Percentiles rank a stretch among this genome's conserved stretches.
These are phyloP conservation scores for Epichloe elymi DNA, from an alignment of 2,329 filamentous ascomycete species.

Conservation along the genomic window DNA sequence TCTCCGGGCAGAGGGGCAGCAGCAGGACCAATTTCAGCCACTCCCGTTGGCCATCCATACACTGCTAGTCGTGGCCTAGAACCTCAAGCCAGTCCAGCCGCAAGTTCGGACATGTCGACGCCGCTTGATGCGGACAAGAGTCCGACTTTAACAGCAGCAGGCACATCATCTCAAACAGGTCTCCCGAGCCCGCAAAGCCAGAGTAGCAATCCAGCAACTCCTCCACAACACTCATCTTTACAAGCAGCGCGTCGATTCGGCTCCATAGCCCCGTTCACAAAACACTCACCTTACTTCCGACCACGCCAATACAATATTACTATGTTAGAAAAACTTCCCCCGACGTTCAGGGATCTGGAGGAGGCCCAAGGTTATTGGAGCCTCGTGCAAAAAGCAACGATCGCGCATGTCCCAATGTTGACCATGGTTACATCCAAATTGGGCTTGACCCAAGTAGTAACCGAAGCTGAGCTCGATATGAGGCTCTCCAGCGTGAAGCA, in stretches of 20 bases:
- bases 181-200: slow-evolving; percentile 23
- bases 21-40: background rate
- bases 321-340: slow-evolving; percentile 20
- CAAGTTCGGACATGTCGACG: background rate
- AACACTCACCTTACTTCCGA: slow-evolving; percentile 24
- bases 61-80: background rate
- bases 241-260: slow-evolving; percentile 13
- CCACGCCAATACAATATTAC: slow-evolving; percentile 18
- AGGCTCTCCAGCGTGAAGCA: slow-evolving; percentile 19
- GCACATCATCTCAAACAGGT: slow-evolving; percentile 7
- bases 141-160: slow-evolving; percentile 3
- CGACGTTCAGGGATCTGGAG: slow-evolving; percentile 17
- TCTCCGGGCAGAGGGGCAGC: background rate
- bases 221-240: slow-evolving; percentile 9
- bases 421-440: slow-evolving; percentile 19
- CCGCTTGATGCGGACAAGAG: slow-evolving; percentile 8
- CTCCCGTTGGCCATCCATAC: background rate
- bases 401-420: slow-evolving; percentile 23
- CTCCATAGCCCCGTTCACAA: slow-evolving; percentile 23
- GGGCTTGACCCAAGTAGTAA: slow-evolving; percentile 14
- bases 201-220: slow-evolving; percentile 14
- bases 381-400: slow-evolving; percentile 23
- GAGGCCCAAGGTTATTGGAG: slow-evolving; percentile 26
- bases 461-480: slow-evolving; percentile 15
- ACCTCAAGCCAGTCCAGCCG: background rate